phyloP scores from a whole-genome alignment of 495 filamentous ascomycete genomes.

The Aspergillus steynii region DNA sequence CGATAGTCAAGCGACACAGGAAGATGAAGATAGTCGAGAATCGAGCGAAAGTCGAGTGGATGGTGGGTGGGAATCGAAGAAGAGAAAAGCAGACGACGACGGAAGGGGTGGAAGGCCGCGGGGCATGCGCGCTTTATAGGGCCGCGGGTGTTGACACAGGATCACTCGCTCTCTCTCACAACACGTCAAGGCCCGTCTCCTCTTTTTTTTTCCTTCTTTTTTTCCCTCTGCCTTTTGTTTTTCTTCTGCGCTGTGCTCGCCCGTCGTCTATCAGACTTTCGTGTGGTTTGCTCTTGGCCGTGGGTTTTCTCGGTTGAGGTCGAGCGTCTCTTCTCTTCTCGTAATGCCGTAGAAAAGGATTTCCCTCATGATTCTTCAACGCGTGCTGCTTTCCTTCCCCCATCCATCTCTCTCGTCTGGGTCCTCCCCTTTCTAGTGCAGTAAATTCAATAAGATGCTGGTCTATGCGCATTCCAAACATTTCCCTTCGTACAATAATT shows the following conservation, averaged over 20 bases:
- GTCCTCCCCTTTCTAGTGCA: neutral
- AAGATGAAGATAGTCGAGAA: constrained; percentile 19
- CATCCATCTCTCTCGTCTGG: neutral
- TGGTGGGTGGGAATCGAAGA: constrained; percentile 28
- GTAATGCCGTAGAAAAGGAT: neutral
- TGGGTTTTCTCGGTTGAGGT: neutral
- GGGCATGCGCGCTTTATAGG: constrained; percentile 56
- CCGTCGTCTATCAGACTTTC: neutral
- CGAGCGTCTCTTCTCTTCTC: neutral
- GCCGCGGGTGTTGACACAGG: constrained; percentile 47
- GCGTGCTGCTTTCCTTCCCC: constrained; percentile 1
- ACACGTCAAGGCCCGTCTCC: constrained; percentile 24
- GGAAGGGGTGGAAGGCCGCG: constrained; percentile 46
- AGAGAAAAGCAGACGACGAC: constrained; percentile 28
- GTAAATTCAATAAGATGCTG: neutral
- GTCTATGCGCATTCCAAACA: neutral
- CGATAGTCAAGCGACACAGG: constrained; percentile 18
- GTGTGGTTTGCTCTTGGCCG: constrained; percentile 1
- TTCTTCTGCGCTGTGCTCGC: constrained; percentile 12
- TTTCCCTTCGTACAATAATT: neutral
- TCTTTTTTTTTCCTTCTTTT: constrained; percentile 15
- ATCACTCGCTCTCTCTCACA: constrained; percentile 35
- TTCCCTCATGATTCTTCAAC: neutral
- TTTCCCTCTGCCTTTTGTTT: constrained; percentile 19
- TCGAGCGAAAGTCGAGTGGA: constrained; percentile 19